A percentile compares a stretch with the other conserved stretches of the same genome.
Conservation (phyloP, 1,139 yeast species). For the Saccharomyces uvarum region DNA sequence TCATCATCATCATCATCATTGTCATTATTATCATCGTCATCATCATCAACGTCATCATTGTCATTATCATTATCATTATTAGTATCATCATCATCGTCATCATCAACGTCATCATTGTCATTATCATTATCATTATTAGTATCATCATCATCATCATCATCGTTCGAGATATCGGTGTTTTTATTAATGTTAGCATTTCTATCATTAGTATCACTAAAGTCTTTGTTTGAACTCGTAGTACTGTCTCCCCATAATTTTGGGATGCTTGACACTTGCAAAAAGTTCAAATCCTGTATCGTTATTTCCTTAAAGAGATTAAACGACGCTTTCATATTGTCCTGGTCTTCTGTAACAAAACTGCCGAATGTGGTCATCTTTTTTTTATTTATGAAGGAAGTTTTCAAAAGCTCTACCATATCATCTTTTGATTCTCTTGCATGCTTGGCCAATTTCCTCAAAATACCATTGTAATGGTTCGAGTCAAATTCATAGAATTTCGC, state of each 20-base stretch:
- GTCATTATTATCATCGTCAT: neutral
- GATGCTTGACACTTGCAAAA: neutral
- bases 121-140: neutral
- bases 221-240: neutral
- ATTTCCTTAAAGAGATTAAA: neutral
- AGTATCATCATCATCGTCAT: neutral
- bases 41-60: neutral
- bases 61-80: neutral
- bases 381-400: neutral
- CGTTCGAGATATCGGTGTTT: neutral
- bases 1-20: neutral
- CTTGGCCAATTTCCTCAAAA: conserved; percentile 9
- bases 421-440: conserved; percentile 4
- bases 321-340: neutral
- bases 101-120: neutral
- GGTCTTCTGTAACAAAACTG: neutral
- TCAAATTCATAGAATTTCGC: conserved; percentile 4
- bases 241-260: neutral
- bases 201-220: neutral
- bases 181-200: neutral
- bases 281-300: neutral
- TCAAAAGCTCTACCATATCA: neutral
- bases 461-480: conserved; percentile 5
- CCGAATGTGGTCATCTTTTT: neutral
- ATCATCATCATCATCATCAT: neutral